A percentile compares a stretch with the other conserved stretches of the same genome.
These are phyloP conservation scores for Hamamelis virginiana DNA, from an alignment of 164 flowering plant species.

Conservation along the genomic window DNA sequence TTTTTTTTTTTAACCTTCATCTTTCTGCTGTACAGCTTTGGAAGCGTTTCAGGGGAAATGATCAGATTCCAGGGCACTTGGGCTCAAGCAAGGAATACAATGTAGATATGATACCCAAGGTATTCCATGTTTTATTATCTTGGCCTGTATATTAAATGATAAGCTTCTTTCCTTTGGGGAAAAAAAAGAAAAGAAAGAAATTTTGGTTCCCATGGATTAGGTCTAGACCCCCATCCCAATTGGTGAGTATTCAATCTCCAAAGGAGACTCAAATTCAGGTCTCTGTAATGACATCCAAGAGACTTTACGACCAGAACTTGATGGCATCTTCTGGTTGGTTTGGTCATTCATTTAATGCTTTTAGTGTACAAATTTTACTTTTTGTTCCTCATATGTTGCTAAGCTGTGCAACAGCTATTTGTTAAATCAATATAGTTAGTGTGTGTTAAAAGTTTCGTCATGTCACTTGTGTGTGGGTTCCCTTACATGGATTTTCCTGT, in stretches of 20 bases:
- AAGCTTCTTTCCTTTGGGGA: no score
- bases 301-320: no score
- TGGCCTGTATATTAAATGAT: neutral
- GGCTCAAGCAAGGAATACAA: conserved; percentile 89
- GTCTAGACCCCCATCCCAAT: no score
- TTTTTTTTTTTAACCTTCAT: neutral
- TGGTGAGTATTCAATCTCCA: no score
- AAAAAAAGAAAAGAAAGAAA: no score
- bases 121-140: conserved; percentile 15
- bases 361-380: neutral
- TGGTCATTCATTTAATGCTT: neutral
- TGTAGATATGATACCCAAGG: conserved; percentile 97
- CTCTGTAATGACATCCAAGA: no score
- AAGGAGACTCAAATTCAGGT: no score
- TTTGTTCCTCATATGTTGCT: neutral
- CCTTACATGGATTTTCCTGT: neutral
- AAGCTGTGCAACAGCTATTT: neutral
- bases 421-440: neutral
- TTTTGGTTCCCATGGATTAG: no score
- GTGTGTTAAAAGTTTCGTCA: no score
- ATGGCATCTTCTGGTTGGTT: neutral
- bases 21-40: conserved; percentile 52
- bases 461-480: neutral
- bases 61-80: conserved; percentile 59
- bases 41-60: conserved; percentile 80